These are phyloP conservation scores for Talaromyces sp. DNA, from an alignment of 2,329 filamentous ascomycete genomes.

Conservation along the genomic window DNA sequence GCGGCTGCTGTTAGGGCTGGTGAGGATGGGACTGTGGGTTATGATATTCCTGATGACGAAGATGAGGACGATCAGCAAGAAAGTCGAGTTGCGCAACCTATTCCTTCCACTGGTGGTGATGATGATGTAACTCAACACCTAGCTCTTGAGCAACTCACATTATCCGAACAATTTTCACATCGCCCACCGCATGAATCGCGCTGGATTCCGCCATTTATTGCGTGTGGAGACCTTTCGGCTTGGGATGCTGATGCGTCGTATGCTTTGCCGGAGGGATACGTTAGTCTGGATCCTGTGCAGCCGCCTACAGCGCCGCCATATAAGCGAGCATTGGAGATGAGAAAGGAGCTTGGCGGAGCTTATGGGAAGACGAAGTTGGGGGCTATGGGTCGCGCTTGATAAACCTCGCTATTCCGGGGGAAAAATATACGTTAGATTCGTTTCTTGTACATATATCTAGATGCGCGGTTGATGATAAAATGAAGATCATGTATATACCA, in stretches of 20 bases:
- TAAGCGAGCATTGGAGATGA: conserved; percentile 82
- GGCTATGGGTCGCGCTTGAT: conserved; percentile 25
- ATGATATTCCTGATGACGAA: conserved; percentile 34
- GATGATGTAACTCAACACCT: conserved; percentile 29
- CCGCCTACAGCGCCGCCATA: conserved; percentile 96
- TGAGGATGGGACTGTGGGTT: conserved; percentile 34
- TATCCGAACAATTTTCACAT: conserved; percentile 30
- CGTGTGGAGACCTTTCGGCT: conserved; percentile 91
- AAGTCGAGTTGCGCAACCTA: conserved; percentile 15
- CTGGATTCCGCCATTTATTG: conserved; percentile 94
- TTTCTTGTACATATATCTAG: conserved; percentile 2
- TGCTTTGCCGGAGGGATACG: conserved; percentile 77
- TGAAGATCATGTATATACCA: conserved; percentile 10
- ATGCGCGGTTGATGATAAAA: not conserved
- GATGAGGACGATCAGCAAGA: conserved; percentile 43
- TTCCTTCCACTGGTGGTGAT: conserved; percentile 12
- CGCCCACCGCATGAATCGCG: conserved; percentile 48
- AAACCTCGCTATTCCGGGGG: not conserved
- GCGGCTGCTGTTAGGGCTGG: conserved; percentile 31
- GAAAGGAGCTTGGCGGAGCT: conserved; percentile 71
- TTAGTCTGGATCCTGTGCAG: conserved; percentile 87
- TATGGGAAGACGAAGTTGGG: conserved; percentile 67
- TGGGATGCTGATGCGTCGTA: conserved; percentile 97
- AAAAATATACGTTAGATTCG: not conserved
- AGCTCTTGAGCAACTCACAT: conserved; percentile 45